A percentile compares a stretch with the other conserved stretches of the same genome.
Evolutionary conservation across 2,329 filamentous ascomycete species (phyloP).

Genomic region (Sarocladium kiliense): DNA sequence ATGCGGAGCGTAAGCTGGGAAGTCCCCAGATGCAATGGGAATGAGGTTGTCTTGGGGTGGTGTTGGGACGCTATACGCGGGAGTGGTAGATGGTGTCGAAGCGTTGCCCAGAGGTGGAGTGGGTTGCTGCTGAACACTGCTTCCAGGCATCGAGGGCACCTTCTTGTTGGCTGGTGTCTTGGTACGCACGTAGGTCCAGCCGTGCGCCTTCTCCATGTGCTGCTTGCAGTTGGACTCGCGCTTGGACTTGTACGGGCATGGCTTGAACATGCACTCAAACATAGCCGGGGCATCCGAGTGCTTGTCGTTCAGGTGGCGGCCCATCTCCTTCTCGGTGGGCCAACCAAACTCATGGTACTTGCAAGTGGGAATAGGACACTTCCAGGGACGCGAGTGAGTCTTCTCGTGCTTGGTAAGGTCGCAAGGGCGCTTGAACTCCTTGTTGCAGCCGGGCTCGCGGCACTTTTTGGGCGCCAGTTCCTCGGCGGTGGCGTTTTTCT

Average conservation of each 20-base stretch:
- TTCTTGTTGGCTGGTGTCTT: conserved; percentile 80
- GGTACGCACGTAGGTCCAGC: conserved; percentile 83
- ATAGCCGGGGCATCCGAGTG: conserved; percentile 76
- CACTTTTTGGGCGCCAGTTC: conserved; percentile 78
- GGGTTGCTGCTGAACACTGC: conserved; percentile 37
- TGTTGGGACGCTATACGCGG: conserved; percentile 46
- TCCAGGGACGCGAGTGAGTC: conserved; percentile 94
- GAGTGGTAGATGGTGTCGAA: conserved; percentile 56
- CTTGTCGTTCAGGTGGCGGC: conserved; percentile 94
- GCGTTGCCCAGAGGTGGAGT: conserved; percentile 58
- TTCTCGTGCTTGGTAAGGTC: conserved; percentile 98
- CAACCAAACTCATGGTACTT: conserved; percentile 88
- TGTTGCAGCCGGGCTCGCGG: conserved; percentile 70
- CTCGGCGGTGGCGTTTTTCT: conserved; percentile 85
- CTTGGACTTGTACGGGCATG: conserved; percentile 92
- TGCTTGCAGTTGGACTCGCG: conserved; percentile 96
- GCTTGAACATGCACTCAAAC: conserved; percentile 76
- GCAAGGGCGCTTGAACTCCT: conserved; percentile 94
- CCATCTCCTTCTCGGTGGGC: conserved; percentile 97
- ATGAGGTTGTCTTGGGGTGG: conserved; percentile 45
- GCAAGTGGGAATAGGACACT: conserved; percentile 77
- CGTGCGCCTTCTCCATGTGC: conserved; percentile 96
- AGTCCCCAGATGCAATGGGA: conserved; percentile 30
- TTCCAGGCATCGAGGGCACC: conserved; percentile 27
- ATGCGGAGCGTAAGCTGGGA: conserved; percentile 43